Base-by-base conservation (phyloP, 129 eudicot species). In the Sambucus nigra region DNA sequence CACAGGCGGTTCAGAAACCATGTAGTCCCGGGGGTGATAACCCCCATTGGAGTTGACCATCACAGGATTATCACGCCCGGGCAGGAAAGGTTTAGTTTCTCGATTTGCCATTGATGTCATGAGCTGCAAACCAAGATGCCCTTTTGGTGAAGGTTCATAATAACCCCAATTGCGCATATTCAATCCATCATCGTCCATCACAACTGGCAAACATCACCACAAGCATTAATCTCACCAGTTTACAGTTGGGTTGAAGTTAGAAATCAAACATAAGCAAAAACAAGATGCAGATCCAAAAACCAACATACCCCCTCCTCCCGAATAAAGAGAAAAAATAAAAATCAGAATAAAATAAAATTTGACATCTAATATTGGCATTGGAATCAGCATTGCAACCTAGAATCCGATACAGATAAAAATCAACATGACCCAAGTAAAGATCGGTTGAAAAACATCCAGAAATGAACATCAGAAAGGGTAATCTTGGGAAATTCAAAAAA, bases 91-190 rank as follows among this genome's bases (percentile, higher is more conserved):
- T 27, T 77, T 88, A 8, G 70, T 44, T 42, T 83, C 96, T 42
- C 79, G 69, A 25, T 76, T 75, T 0, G 51, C 66, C 65, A 80
- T 55, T 12, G 81, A 66, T 6, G 87, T 55, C 81, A 87, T 77
- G 21, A 88, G 78, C 51, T 70, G 83, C 28, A 83, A 65, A 55
- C 76, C 73, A 4, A 83, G 81, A 60, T 71, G 74, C 42, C 68
- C 71, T 40, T 73, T 81, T 33, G 69, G 60, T 8, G 86, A 49
- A 25, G 87, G 73, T 20, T 83, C 94, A 62, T 80, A 83, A 41
- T 74, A 88, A 38, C 89, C 94, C 94, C 94, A 88, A 65, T 83
- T 88, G 25, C 80, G 74, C 67, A 81, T 67, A 66, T 72, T 78
- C 32, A 83, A 52, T 19, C 78, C 83, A 51, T 76, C 87, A 4